Percentiles rank a stretch among this genome's conserved stretches.
phyloP scores from a whole-genome alignment of 129 eudicot genomes.

The Chrysanthemum seticuspe region DNA sequence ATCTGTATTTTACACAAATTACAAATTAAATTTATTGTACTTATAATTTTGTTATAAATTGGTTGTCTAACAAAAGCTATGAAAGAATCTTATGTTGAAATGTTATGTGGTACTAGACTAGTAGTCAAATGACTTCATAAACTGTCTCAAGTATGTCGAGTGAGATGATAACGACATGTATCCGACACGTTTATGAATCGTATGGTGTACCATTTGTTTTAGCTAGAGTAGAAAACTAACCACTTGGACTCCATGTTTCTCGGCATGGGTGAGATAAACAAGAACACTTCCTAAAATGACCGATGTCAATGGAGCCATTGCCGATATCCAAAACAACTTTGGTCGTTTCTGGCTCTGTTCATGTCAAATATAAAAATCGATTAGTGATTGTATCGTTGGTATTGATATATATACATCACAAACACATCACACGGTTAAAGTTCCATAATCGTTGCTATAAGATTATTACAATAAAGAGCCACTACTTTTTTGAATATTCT shows the following conservation, averaged over 20 bases:
- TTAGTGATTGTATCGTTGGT: too few species aligned
- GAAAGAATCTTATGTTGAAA: too few species aligned
- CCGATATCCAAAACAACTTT: constrained; percentile 84
- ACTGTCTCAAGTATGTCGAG: not conserved
- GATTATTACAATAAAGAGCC: too few species aligned
- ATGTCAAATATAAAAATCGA: not conserved
- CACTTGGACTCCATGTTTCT: constrained; percentile 93
- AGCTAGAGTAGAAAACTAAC: constrained; percentile 36
- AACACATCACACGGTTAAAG: too few species aligned
- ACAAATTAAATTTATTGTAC: constrained; percentile 1
- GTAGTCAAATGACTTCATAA: not conserved
- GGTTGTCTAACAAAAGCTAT: not conserved
- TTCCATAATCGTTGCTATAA: too few species aligned
- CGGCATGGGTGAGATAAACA: constrained; percentile 88
- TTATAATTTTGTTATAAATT: not conserved
- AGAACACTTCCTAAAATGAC: constrained; percentile 80
- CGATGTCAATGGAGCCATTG: constrained; percentile 89
- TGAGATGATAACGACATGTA: not conserved
- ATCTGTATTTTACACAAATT: constrained; percentile 43
- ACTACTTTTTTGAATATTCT: not conserved
- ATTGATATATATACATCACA: too few species aligned
- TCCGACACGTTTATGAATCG: not conserved
- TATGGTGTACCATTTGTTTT: not conserved
- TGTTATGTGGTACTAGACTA: constrained; percentile 1
- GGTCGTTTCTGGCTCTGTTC: constrained; percentile 76